A percentile compares a stretch with the other conserved stretches of the same genome.
Conservation (phyloP, 805 yeast species). For the Schwanniomyces occidentalis region DNA sequence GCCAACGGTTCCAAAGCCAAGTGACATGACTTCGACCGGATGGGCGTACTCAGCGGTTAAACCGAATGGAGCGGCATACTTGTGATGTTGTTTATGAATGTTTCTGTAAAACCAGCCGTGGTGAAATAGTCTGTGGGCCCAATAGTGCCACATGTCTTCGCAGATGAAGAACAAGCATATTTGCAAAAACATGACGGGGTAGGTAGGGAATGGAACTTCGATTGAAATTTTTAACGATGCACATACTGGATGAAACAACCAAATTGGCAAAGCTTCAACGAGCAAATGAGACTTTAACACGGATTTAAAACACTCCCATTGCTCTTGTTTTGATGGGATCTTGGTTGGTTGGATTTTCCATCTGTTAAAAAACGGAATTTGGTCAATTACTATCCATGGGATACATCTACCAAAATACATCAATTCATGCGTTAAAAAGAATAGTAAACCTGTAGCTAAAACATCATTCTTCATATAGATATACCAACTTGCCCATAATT, state of each 20-base stretch:
- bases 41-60: slow-evolving; percentile 63
- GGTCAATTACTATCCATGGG: slow-evolving; percentile 58
- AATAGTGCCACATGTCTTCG: slow-evolving; percentile 63
- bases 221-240: slow-evolving; percentile 48
- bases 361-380: slow-evolving; percentile 50
- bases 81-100: slow-evolving; percentile 61
- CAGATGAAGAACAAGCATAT: slow-evolving; percentile 50
- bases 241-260: slow-evolving; percentile 63
- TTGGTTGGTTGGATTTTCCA: slow-evolving; percentile 57
- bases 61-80: slow-evolving; percentile 64
- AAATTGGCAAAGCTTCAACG: slow-evolving; percentile 61
- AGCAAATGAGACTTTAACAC: slow-evolving; percentile 56
- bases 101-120: slow-evolving; percentile 56
- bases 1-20: slow-evolving; percentile 62
- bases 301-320: slow-evolving; percentile 62
- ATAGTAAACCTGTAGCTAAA: slow-evolving; percentile 57
- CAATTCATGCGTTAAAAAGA: slow-evolving; percentile 56
- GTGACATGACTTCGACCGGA: slow-evolving; percentile 56
- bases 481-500: slow-evolving; percentile 58
- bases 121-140: slow-evolving; percentile 59
- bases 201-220: slow-evolving; percentile 54
- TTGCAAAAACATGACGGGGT: slow-evolving; percentile 42
- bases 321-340: slow-evolving; percentile 54
- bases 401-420: slow-evolving; percentile 59
- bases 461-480: slow-evolving; percentile 53